These are phyloP conservation scores for Fusarium tupiense DNA, from an alignment of 2,329 filamentous ascomycete genomes.

Conservation along the genomic window DNA sequence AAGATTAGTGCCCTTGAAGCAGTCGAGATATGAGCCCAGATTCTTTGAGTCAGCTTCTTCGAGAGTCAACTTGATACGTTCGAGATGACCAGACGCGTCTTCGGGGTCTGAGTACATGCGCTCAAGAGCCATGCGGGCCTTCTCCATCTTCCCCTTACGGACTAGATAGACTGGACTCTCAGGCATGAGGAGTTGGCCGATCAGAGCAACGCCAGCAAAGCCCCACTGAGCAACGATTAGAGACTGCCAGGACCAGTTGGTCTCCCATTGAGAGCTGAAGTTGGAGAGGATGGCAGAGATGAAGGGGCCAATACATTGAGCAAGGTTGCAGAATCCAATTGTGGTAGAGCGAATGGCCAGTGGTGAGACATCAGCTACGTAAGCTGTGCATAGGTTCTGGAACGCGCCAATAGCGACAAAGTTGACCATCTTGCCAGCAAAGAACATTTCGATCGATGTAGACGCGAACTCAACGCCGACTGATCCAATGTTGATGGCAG, in stretches of 20 bases:
- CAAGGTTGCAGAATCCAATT: conserved; percentile 51
- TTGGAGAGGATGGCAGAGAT: conserved; percentile 51
- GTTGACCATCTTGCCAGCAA: conserved; percentile 45
- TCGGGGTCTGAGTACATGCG: conserved; percentile 56
- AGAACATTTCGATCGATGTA: conserved; percentile 45
- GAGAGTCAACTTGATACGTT: conserved; percentile 59
- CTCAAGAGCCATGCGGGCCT: conserved; percentile 46
- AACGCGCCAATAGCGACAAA: conserved; percentile 49
- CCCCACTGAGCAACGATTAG: conserved; percentile 55
- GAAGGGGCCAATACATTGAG: conserved; percentile 53
- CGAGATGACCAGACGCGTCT: conserved; percentile 51
- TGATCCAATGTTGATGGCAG: conserved; percentile 41
- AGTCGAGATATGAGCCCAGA: conserved; percentile 52
- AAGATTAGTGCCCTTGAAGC: conserved; percentile 55
- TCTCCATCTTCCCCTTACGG: conserved; percentile 48
- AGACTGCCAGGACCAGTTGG: conserved; percentile 54
- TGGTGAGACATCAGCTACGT: conserved; percentile 52
- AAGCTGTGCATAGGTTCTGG: conserved; percentile 51
- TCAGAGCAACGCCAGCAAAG: conserved; percentile 48
- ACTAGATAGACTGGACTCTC: conserved; percentile 62
- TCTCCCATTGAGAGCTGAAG: conserved; percentile 49
- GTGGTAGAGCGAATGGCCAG: conserved; percentile 49
- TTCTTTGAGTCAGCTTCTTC: conserved; percentile 50
- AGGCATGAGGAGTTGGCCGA: conserved; percentile 53
- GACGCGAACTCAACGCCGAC: conserved; percentile 46